Evolutionary conservation across 208 protist genomes (phyloP), one percentile per base, ranked within the genome.

Genomic region (Leishmania aethiopica): DNA sequence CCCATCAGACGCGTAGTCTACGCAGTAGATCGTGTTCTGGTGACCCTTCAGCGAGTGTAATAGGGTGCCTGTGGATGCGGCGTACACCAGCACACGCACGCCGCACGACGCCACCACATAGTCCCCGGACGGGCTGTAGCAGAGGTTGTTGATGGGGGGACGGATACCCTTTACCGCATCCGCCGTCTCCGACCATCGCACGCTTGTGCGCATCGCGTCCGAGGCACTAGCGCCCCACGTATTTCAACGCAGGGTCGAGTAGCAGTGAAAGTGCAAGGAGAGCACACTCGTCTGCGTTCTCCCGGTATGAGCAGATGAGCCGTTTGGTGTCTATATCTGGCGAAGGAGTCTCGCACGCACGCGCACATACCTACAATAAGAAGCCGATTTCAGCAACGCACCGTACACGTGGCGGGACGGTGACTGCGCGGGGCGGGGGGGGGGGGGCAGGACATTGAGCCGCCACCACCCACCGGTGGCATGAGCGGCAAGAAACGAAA

Each of bases 41-140:
- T 99, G 99, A 6, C 97, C 98, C 84, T 99, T 99, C 45, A 99
- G 90, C 5, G 95, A 96, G 77, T 99, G 93, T 6, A 98, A 40
- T n/a, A 99, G 83, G 25, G 97, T 90, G 53, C 98, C 98, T 8
- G 91, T 95, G 5, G 89, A 89, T 19, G 96, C 91, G 45, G 98
- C 96, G 87, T 99, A 99, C 11, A 99, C 92, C 4, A 99, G 85
- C 55, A 99, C 97, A 8, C 96, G 92, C 64, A 91, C 83, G 35
- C 98, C 98, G 78, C 89, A 98, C 17, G 95, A 93, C 0, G 93
- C 96, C 5, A 99, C 84, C 22, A 99, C 84, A 69, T 94, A 96
- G 57, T 95, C 89, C 7, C 98, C 98, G 55, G 93, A 95, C 10
- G 97, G 97, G 70, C 92, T 94, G 83, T 96, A 99, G 73, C 87